Evolutionary conservation across 2,329 filamentous ascomycete species (phyloP), one percentile per base, ranked within the genome.

Genomic region (Neonectria hederae): DNA sequence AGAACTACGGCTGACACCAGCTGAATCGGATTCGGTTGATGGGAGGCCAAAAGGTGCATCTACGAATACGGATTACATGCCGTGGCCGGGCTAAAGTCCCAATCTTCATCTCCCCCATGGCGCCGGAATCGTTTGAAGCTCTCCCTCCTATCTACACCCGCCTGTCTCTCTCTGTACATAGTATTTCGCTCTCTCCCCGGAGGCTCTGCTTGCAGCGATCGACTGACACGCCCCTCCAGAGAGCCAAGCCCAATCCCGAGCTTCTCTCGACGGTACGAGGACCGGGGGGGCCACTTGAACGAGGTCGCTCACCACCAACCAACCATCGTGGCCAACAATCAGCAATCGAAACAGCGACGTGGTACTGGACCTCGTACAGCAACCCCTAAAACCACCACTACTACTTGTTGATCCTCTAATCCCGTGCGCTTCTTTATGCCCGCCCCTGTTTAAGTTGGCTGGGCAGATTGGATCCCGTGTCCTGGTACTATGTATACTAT

Each of bases 131-230:
- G 22, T 38, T 22, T 42, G 13, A 45, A 53, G 53, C 59, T 45
- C 24, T 51, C 45, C 14, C 13, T 35, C 32, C 13, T 17, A 35
- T 17, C 32, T 35, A 10, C 32, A 6, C 14, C 32, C 7, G 13
- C 17, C 32, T 35, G 2, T 14, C 30, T 11, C 30, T 32, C 30
- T 49, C 14, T n/a, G n/a, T n/a, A n/a, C n/a, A n/a, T n/a, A n/a
- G n/a, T n/a, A n/a, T 38, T 24, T 40, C 45, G 46, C 32, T 55
- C 32, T 30, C 43, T 54, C 19, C 60, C 54, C 51, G 61, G 61
- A 63, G 61, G 61, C 61, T 63, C 61, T 63, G 61, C 54, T 42
- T 22, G 54, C 49, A 49, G 54, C 49, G 11, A 45, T 14, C 42
- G 21, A 24, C 46, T 5, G 24, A 30, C 46, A 32, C 46, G 46